A percentile compares a stretch with the other conserved stretches of the same genome.
Evolutionary conservation across 2,329 filamentous ascomycete genomes (phyloP).

Genomic region (Colletotrichum salicis): DNA sequence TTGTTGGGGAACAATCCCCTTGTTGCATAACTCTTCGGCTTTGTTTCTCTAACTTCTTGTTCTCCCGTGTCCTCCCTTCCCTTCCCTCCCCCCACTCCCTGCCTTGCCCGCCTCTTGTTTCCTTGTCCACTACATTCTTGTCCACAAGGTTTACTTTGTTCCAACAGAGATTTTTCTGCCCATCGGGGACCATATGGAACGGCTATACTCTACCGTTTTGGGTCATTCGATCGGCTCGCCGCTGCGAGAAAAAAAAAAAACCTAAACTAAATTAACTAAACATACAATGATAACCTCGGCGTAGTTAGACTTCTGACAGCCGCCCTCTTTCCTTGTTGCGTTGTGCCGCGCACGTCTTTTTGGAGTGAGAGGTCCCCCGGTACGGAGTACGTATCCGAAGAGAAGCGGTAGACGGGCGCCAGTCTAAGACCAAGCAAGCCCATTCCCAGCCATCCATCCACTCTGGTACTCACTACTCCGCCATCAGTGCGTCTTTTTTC

Average conservation of each 20-base stretch:
- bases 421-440: not conserved
- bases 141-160: not conserved
- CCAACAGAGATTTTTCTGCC: slow-evolving; percentile 15
- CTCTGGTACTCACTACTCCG: not conserved
- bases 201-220: slow-evolving; percentile 24
- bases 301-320: slow-evolving; percentile 35
- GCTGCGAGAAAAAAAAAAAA: not conserved
- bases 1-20: slow-evolving; percentile 16
- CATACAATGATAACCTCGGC: slow-evolving; percentile 18
- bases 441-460: no score
- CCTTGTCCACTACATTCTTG: not conserved
- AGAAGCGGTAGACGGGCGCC: slow-evolving; percentile 9
- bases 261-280: not conserved
- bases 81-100: not conserved
- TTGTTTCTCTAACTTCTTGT: slow-evolving; percentile 2
- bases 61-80: not conserved
- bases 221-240: not conserved
- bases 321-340: slow-evolving; percentile 17
- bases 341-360: slow-evolving; percentile 21
- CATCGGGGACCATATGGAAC: not conserved
- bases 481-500: slow-evolving; percentile 10
- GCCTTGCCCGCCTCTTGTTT: not conserved
- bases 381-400: not conserved
- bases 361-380: not conserved
- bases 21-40: slow-evolving; percentile 10